Evolutionary conservation across 352 stramenopile genomes (phyloP).

Genomic region (Chrysophaeum taylorii): DNA sequence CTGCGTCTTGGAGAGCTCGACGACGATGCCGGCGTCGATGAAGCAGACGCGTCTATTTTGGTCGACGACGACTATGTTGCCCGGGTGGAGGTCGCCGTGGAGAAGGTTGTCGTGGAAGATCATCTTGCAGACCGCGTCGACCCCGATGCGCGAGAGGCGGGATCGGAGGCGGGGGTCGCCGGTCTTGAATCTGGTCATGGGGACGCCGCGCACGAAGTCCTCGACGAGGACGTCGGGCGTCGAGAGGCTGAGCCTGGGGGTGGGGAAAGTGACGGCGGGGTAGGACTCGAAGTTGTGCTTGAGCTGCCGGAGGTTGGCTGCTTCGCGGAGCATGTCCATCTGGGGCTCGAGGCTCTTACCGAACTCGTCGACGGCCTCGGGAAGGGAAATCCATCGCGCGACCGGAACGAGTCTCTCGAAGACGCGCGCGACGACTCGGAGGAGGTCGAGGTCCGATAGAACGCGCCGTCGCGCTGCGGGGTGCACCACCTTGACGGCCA

Average conservation of each 20-base stretch:
- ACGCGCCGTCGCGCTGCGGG: slow-evolving; percentile 12
- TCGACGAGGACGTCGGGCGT: slow-evolving; percentile 1
- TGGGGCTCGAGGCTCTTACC: background rate
- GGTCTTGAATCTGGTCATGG: background rate
- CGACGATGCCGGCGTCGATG: slow-evolving; percentile 69
- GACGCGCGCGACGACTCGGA: slow-evolving; percentile 6
- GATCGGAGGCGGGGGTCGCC: slow-evolving; percentile 11
- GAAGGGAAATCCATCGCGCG: background rate
- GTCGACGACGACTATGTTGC: slow-evolving; percentile 52
- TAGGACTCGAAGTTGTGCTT: slow-evolving; percentile 50
- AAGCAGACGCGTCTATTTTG: slow-evolving; percentile 43
- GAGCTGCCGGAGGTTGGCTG: slow-evolving; percentile 39
- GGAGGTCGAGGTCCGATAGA: slow-evolving; percentile 20
- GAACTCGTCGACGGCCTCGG: slow-evolving; percentile 8
- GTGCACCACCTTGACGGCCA: slow-evolving; percentile 26
- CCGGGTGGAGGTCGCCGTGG: slow-evolving; percentile 71
- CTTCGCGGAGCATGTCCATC: slow-evolving; percentile 21
- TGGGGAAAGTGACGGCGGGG: slow-evolving; percentile 50
- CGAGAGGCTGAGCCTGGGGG: background rate
- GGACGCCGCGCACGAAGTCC: background rate
- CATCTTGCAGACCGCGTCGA: slow-evolving; percentile 43
- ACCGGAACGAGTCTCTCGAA: background rate
- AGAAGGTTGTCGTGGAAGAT: slow-evolving; percentile 80
- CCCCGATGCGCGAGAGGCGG: slow-evolving; percentile 31
- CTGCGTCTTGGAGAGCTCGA: slow-evolving; percentile 56